Base-by-base conservation (phyloP, 805 yeast species). In the Candida hungchunana region DNA sequence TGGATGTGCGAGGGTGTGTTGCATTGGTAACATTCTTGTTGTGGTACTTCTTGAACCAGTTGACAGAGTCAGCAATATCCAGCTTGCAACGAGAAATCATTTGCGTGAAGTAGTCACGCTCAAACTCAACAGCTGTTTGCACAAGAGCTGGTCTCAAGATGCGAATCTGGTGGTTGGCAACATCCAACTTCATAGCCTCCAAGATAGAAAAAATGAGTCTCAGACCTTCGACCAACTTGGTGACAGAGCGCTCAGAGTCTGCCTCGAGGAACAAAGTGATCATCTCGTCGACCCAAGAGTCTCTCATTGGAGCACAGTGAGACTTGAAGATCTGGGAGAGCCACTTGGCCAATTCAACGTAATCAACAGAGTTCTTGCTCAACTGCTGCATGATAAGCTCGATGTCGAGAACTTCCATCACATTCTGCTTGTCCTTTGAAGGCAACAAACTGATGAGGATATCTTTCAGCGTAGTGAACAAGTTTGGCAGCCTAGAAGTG, bases 241-340 rank as follows among this genome's bases (percentile, higher is more conserved):
- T 43, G 5, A 71, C 58, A 2, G 58, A 50, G 12, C 39, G 46
- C 2, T 37, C 35, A 6, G 48, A 18, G 33, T 50, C 43, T 14
- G 82, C 77, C 32, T 63, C 65, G 24, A 62, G 36, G 38, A 56
- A 57, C 27, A 53, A 38, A n/a, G 24, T 30, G 31, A 75, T 75
- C 93, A 89, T 85, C 50, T 81, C 85, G 48, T 77, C 84, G 24
- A 89, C 95, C 88, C 93, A 82, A 26, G 75, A 63, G 59, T 86
- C 96, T 56, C 97, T 74, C 94, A 87, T 87, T 43, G 97, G 97
- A 6, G 96, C 96, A 62, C 96, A 88, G 57, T 86, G 96, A 34
- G 80, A 77, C 61, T 88, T 86, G 62, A 90, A 81, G 21, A 87
- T 75, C 21, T 71, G 67, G 2, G 86, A 77, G 27, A 89, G 68